Conservation (phyloP, 257 asterid genomes). For the Henckelia pumila region DNA sequence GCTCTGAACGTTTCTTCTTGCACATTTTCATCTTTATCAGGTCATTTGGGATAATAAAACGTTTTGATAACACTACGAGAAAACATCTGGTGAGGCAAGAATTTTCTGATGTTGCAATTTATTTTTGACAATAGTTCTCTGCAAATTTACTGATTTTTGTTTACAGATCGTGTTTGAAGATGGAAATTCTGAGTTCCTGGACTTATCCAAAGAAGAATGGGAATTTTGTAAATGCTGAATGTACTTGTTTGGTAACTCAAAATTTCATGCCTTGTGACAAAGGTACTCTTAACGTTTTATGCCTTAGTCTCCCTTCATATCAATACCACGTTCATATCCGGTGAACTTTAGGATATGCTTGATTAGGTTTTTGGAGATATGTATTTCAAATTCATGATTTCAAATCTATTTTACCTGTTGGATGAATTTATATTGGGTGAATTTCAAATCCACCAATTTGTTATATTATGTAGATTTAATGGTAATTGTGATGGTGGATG, state of each 20-base stretch:
- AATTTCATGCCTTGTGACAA: background rate
- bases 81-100: constrained; percentile 75
- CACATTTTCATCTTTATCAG: constrained; percentile 36
- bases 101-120: constrained; percentile 13
- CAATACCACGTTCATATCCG: background rate
- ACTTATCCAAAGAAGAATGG: constrained; percentile 87
- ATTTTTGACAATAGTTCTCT: background rate
- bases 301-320: background rate
- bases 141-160: constrained; percentile 16
- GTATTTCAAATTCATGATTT: no score
- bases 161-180: constrained; percentile 85
- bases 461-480: no score
- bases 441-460: no score
- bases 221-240: constrained; percentile 48
- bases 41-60: constrained; percentile 68
- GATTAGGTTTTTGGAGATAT: no score
- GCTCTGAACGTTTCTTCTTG: constrained; percentile 22
- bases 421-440: no score
- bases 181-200: constrained; percentile 59
- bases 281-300: background rate
- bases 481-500: no score
- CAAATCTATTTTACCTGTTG: no score
- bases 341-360: background rate
- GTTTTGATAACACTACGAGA: constrained; percentile 53
- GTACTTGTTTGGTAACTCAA: constrained; percentile 39